Base-by-base conservation (phyloP, 805 yeast genomes). In the Candida sithepensis region DNA sequence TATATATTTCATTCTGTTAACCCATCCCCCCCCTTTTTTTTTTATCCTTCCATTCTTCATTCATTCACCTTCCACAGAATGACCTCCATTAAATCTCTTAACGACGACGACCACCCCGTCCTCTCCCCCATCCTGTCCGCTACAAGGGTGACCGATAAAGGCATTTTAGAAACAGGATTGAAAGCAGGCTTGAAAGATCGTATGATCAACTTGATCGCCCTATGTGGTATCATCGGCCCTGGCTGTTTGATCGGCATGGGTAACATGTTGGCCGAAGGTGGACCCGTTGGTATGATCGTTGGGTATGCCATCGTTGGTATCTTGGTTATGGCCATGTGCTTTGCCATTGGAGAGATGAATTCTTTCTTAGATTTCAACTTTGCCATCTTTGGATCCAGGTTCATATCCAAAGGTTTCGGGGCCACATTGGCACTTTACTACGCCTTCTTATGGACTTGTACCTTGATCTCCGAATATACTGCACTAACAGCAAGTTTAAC, bases 181-280 rank as follows among this genome's bases (percentile, higher is more conserved):
- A 74, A 75, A 49, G 69, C 77, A 43, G 75, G 72, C 19, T 66
- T 78, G 23, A 76, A 77, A 51, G 73, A 76, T 56, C 63, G 81
- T 48, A 78, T 74, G 59, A 69, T 78, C 39, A 73, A 79, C 16
- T 59, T 78, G 49, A 70, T 78, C 45, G 80, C 80, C 3, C 56
- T 78, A 13, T 79, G 83, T 22, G 84, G 84, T 37, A 73, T 80
- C 43, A 75, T 80, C 46, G 85, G 85, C 0, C 84, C 84, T 1
- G 85, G 84, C 51, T 74, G 73, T 23, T 66, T 78, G 43, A 72
- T 80, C 22, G 68, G 68, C 36, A 63, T 81, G 45, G 81, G 81
- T 5, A 58, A 67, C n/a, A 79, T 81, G 30, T 63, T 79, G 14
- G 56, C 65, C 7, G 61, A 70, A 33, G 78, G 78, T 40, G 80